Conservation (phyloP, 2,329 filamentous ascomycete species). For the Fusarium poae region DNA sequence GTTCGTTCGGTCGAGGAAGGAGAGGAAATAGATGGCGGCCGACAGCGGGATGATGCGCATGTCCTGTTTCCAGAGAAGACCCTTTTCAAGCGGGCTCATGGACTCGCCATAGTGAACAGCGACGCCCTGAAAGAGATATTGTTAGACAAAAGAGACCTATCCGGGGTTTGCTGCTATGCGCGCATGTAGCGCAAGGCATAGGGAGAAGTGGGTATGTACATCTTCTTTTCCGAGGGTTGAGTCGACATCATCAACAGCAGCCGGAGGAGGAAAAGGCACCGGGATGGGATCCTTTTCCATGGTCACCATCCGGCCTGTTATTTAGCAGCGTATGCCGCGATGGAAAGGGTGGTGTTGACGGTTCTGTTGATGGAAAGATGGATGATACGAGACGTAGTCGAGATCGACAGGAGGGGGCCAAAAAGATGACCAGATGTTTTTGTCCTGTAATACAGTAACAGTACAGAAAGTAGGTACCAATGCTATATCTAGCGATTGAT, state of each 20-base stretch:
- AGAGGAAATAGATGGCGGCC: conserved; percentile 74
- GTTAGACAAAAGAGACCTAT: conserved; percentile 27
- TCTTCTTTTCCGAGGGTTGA: conserved; percentile 46
- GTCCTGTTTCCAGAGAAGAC: conserved; percentile 70
- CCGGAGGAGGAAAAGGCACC: conserved; percentile 46
- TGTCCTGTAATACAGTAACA: conserved; percentile 16
- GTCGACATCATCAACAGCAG: conserved; percentile 47
- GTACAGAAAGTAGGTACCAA: not conserved
- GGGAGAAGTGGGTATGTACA: conserved; percentile 25
- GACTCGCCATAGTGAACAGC: conserved; percentile 37
- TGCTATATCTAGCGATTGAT: not conserved
- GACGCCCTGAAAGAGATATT: conserved; percentile 27
- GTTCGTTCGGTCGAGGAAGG: conserved; percentile 76
- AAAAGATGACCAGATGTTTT: conserved; percentile 9
- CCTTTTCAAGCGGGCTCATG: conserved; percentile 52
- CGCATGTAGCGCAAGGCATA: conserved; percentile 5
- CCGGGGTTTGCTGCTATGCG: conserved; percentile 1
- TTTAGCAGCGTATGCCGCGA: conserved; percentile 22
- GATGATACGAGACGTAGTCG: conserved; percentile 8
- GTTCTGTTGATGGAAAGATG: conserved; percentile 6
- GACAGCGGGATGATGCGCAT: conserved; percentile 72
- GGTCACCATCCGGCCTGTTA: conserved; percentile 37
- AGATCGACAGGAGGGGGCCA: conserved; percentile 27
- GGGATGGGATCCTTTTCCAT: conserved; percentile 42
- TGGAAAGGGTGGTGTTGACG: conserved; percentile 14